Evolutionary conservation across 331 rosid genomes (phyloP), one percentile per base, ranked within the genome.

Genomic region (Rosa hybrid): DNA sequence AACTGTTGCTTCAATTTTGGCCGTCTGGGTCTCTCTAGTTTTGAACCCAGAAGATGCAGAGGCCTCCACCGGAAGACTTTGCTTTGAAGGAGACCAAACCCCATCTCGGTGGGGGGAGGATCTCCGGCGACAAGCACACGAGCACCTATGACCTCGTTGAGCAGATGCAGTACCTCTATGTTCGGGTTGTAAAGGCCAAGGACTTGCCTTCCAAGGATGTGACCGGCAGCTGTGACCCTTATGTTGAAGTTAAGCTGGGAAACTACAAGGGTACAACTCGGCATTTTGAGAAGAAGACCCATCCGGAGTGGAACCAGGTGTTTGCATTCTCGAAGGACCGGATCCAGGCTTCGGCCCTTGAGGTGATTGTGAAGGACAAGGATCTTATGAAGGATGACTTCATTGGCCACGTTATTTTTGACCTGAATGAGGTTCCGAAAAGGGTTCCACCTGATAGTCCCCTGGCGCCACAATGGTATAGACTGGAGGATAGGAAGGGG

Each of bases 91-190:
- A 95, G 93, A 93, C 98, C 79, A 91, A 89, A 0, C 99, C 99
- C 89, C 99, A 87, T 81, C 99, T 95, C 1, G 99, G 99, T 12
- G 97, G 98, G 86, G 98, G 97, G 7, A 91, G 87, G 96, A 81
- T 88, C 86, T 82, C 98, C 0, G 99, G 99, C 10, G 99, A 95
- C 68, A 95, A 93, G 83, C 92, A 86, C 45, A 90, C 97, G 2
- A 95, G 96, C 88, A 95, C 99, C 16, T 95, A 95, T 91, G 99
- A 95, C 42, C 97, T 95, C 14, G 99, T 95, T 46, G 99, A 95
- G 97, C 99, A 95, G 86, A 95, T 95, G 99, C 99, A 95, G 83
- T 95, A 95, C 78, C 99, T 95, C 78, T 95, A 95, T 71, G 99
- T 95, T 12, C 89, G 98, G 76, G 99, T 92, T 80, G 96, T 90